These are phyloP conservation scores for Cladosporium colombiae DNA, from an alignment of 2,329 filamentous ascomycete genomes.

Conservation along the genomic window DNA sequence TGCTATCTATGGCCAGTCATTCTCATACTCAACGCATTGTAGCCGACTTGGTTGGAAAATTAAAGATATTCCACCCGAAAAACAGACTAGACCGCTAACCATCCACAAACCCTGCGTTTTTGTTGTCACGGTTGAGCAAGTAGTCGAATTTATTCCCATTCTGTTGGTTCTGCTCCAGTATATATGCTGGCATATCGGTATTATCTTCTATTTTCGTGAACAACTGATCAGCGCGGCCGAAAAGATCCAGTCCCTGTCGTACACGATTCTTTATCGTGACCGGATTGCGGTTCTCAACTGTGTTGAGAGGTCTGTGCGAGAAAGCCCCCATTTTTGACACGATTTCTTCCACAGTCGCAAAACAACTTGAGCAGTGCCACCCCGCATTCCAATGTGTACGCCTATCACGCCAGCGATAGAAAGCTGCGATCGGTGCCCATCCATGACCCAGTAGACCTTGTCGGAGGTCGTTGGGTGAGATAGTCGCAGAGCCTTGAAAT, in stretches of 20 bases:
- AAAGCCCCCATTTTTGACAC: slow-evolving; percentile 59
- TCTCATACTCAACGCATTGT: no score
- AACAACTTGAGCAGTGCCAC: slow-evolving; percentile 66
- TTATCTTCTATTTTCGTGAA: slow-evolving; percentile 48
- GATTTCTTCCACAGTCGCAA: slow-evolving; percentile 57
- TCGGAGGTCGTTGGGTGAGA: slow-evolving; percentile 57
- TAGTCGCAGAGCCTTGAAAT: slow-evolving; percentile 51
- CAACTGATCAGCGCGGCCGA: slow-evolving; percentile 57
- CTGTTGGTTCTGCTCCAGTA: slow-evolving; percentile 40
- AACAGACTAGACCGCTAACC: no score
- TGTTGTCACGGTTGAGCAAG: no score
- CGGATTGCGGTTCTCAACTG: slow-evolving; percentile 58
- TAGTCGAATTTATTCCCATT: no score
- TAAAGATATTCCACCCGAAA: no score
- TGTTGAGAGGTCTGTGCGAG: slow-evolving; percentile 57
- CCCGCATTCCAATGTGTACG: slow-evolving; percentile 52
- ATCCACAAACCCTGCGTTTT: no score
- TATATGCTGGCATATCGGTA: slow-evolving; percentile 57
- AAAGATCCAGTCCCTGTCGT: slow-evolving; percentile 56
- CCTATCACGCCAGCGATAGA: slow-evolving; percentile 34
- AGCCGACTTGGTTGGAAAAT: no score
- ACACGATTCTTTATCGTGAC: slow-evolving; percentile 54
- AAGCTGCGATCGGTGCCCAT: slow-evolving; percentile 19
- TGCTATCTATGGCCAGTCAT: no score
- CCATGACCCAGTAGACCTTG: slow-evolving; percentile 47